Evolutionary conservation across 495 filamentous ascomycete genomes (phyloP), one percentile per base, ranked within the genome.

Genomic region (Penicillium roqueforti): DNA sequence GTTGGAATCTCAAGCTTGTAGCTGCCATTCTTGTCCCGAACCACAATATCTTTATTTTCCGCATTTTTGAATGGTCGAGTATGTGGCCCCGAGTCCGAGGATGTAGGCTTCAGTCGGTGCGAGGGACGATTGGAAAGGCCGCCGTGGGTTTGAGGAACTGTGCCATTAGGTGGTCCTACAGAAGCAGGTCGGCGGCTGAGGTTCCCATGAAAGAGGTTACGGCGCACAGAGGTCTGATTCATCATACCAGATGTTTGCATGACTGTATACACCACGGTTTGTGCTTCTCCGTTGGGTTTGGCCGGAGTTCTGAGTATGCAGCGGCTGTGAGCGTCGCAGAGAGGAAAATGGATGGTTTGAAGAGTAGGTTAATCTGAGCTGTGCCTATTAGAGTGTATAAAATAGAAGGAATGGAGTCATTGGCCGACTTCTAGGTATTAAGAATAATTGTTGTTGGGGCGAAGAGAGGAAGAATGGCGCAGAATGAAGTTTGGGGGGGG

Each of bases 201-300:
- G 40, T 87, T 81, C 61, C 81, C 79, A 34, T 85, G 82, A 75
- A 91, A 92, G 23, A 91, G 80, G 62, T 87, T 90, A 53, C 87
- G 86, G 43, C 87, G 83, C 34, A 86, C 80, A 14, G 70, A 74
- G 23, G 57, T 62, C 25, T 67, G 60, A 37, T 64, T 64, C 67
- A 73, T 76, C 16, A 20, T 59, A 43, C 14, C 42, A 11, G 13
- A 25, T 20, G 40, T 28, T 23, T 19, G 20, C 41, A 42, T 51
- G 43, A 52, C 34, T 39, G 46, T 41, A 36, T 19, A 7, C 20
- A 31, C 25, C 11, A 14, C 9, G 25, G 36, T 23, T n/a, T 45
- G 25, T 32, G 26, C 34, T 4, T 53, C 16, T 2, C 41, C 18
- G 49, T 43, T 31, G 25, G 41, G 22, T 29, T 26, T 18, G 14